phyloP scores from a whole-genome alignment of 108 stramenopile species.

The Nannochloropsis salina region DNA sequence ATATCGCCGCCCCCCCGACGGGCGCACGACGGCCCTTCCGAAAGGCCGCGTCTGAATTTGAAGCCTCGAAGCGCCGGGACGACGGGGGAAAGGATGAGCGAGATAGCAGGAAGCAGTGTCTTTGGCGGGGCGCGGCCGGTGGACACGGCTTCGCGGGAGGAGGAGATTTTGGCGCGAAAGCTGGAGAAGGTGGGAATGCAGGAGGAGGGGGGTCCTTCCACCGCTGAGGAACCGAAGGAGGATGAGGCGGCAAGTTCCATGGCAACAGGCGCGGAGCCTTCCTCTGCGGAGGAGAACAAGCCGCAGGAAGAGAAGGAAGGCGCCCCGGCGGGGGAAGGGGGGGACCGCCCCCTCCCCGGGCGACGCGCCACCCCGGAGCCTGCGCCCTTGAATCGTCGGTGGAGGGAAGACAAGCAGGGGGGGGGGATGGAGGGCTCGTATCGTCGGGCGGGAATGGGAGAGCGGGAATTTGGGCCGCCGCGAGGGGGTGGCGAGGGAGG shows the following conservation, averaged over 20 bases:
- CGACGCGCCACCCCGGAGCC: not conserved
- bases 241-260: not conserved
- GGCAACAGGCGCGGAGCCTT: not conserved
- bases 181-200: not conserved
- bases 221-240: not conserved
- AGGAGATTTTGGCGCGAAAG: constrained; percentile 28
- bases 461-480: not conserved
- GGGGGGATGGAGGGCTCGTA: not conserved
- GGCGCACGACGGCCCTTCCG: constrained; percentile 31
- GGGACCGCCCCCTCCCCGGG: not conserved
- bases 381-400: not conserved
- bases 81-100: not conserved
- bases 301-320: not conserved
- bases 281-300: not conserved
- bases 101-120: constrained; percentile 9
- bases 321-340: not conserved
- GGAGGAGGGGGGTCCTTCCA: not conserved
- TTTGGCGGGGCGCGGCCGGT: constrained; percentile 43
- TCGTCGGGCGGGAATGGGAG: not conserved
- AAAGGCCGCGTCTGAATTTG: constrained; percentile 22
- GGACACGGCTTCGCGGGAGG: constrained; percentile 41
- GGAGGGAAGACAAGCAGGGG: not conserved
- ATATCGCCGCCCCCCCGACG: constrained; percentile 21
- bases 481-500: not conserved
- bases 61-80: constrained; percentile 25